phyloP scores from a whole-genome alignment of 1,284 basidiomycete genomes.

The Rhodotorula glutinis region DNA sequence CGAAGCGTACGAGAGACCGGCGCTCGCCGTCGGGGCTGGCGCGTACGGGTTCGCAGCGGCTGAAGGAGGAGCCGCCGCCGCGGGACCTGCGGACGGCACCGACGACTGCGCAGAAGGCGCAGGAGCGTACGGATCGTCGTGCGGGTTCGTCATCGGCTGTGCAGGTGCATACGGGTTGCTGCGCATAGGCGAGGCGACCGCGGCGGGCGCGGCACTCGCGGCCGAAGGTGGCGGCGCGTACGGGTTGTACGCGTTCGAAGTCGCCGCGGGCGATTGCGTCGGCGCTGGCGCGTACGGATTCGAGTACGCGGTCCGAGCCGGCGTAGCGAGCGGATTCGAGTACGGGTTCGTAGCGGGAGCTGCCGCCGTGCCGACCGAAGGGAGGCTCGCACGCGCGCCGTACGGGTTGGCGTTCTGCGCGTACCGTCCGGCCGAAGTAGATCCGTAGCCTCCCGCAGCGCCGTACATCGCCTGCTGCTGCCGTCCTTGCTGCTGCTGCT shows the following conservation, averaged over 20 bases:
- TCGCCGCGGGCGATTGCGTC: neutral
- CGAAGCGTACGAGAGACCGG: conserved; percentile 38
- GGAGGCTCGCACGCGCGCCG: neutral
- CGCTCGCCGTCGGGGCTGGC: neutral
- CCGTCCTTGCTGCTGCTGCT: too few species aligned
- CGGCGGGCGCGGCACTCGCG: neutral
- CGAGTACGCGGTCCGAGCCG: conserved; percentile 22
- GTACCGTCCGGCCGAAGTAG: neutral
- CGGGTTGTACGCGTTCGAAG: conserved; percentile 15
- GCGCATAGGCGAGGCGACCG: conserved; percentile 9
- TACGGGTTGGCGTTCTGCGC: neutral
- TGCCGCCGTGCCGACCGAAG: neutral
- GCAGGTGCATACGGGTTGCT: conserved; percentile 30
- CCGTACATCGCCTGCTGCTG: too few species aligned
- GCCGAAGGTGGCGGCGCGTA: conserved; percentile 4
- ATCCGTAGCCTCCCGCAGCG: too few species aligned
- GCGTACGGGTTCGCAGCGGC: conserved; percentile 8
- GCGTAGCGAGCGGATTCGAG: conserved; percentile 7
- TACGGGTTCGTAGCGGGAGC: neutral
- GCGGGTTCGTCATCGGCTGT: conserved; percentile 11
- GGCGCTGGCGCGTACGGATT: conserved; percentile 14
- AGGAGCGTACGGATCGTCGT: conserved; percentile 37
- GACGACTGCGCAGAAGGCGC: conserved; percentile 32
- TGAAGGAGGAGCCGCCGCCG: neutral
- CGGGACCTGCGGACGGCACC: conserved; percentile 9